phyloP scores from a whole-genome alignment of 352 stramenopile species.

The Plasmopara viticola region DNA sequence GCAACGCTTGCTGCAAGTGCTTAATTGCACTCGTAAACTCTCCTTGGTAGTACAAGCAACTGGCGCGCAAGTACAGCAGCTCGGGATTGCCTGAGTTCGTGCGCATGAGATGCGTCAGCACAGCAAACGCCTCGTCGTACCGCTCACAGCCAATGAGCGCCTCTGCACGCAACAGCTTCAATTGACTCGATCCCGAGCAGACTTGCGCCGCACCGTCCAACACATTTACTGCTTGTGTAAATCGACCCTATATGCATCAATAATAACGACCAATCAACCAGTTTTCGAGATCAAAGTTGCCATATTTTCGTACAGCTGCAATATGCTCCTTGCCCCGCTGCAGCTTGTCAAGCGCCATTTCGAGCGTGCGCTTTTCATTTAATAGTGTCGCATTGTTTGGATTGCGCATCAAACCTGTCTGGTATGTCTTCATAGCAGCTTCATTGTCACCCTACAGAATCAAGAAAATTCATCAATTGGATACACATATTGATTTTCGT shows the following conservation, averaged over 20 bases:
- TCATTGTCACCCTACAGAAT: slow-evolving; percentile 53
- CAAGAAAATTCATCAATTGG: not conserved
- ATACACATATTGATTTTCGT: slow-evolving; percentile 2
- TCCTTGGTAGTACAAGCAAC: slow-evolving; percentile 89
- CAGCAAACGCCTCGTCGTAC: slow-evolving; percentile 79
- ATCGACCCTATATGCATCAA: slow-evolving; percentile 37
- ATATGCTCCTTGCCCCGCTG: slow-evolving; percentile 66
- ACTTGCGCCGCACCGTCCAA: slow-evolving; percentile 68
- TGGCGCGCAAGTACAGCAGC: slow-evolving; percentile 80
- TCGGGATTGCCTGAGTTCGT: slow-evolving; percentile 76
- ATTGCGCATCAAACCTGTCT: slow-evolving; percentile 61
- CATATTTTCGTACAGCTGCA: slow-evolving; percentile 37
- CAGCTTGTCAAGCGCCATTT: slow-evolving; percentile 79
- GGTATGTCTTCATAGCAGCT: slow-evolving; percentile 67
- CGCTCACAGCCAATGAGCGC: slow-evolving; percentile 72
- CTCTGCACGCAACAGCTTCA: slow-evolving; percentile 66
- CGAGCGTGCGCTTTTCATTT: slow-evolving; percentile 67
- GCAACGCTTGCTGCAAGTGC: slow-evolving; percentile 88
- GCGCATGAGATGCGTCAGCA: slow-evolving; percentile 78
- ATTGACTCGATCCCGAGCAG: slow-evolving; percentile 57
- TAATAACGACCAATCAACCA: not conserved
- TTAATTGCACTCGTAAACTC: slow-evolving; percentile 91
- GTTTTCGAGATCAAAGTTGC: slow-evolving; percentile 2
- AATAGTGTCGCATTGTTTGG: slow-evolving; percentile 75
- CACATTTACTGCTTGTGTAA: slow-evolving; percentile 59